Percentiles rank a stretch among this genome's conserved stretches.
These are phyloP conservation scores for Lentinula edodes DNA, from an alignment of 768 basidiomycete genomes.

Conservation along the genomic window DNA sequence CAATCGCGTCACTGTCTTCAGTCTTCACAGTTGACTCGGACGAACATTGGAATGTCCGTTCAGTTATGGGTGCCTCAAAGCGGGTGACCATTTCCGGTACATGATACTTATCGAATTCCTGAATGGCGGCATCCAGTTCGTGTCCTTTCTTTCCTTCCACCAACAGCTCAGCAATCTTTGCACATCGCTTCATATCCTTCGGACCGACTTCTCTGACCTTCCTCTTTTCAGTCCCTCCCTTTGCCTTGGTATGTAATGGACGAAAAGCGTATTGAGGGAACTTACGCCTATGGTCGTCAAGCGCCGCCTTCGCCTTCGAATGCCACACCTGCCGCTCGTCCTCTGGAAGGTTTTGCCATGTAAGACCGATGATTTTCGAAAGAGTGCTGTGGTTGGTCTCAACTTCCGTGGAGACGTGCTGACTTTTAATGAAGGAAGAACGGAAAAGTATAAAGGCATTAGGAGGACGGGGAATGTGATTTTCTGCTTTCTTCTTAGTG, in stretches of 20 bases:
- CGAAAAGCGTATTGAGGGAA: slow-evolving; percentile 75
- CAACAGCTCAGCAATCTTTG: slow-evolving; percentile 61
- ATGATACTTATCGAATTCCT: slow-evolving; percentile 49
- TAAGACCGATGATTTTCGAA: slow-evolving; percentile 80
- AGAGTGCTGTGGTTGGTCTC: slow-evolving; percentile 82
- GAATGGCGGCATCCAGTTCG: slow-evolving; percentile 49
- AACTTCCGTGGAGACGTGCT: slow-evolving; percentile 70
- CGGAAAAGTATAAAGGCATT: slow-evolving; percentile 88
- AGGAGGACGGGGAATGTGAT: slow-evolving; percentile 79
- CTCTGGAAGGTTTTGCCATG: slow-evolving; percentile 74
- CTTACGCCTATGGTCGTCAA: slow-evolving; percentile 68
- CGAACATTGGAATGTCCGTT: slow-evolving; percentile 61
- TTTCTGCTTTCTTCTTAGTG: slow-evolving; percentile 63
- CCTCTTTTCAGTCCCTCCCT: slow-evolving; percentile 40
- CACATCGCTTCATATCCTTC: slow-evolving; percentile 59
- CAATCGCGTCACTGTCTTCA: slow-evolving; percentile 22
- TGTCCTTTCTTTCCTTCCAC: slow-evolving; percentile 51
- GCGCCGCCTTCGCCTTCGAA: slow-evolving; percentile 63
- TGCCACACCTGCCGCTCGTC: slow-evolving; percentile 79
- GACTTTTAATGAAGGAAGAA: slow-evolving; percentile 74
- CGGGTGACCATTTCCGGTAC: slow-evolving; percentile 61
- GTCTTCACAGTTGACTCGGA: slow-evolving; percentile 48
- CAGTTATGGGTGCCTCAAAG: slow-evolving; percentile 71
- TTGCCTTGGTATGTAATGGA: slow-evolving; percentile 48
- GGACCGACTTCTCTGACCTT: slow-evolving; percentile 59